phyloP scores from a whole-genome alignment of 208 protist species.

The Herpetomonas tarakana region DNA sequence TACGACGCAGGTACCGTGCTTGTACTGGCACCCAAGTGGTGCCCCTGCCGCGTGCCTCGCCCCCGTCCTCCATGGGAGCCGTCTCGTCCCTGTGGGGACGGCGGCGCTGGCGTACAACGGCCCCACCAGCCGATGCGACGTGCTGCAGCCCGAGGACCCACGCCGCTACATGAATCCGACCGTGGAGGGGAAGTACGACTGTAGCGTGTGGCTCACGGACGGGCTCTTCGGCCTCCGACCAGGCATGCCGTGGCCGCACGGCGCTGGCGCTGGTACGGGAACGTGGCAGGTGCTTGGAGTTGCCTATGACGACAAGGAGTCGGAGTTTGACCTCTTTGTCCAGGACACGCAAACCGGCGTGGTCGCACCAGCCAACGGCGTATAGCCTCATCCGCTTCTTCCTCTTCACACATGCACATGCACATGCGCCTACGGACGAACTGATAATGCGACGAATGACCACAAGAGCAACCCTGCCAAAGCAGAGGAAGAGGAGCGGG shows the following conservation, averaged over 20 bases:
- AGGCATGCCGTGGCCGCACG: constrained; percentile 23
- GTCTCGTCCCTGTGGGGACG: constrained; percentile 42
- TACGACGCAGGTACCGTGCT: constrained; percentile 22
- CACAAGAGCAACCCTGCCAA: too few relatives aligned
- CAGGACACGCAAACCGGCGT: constrained; percentile 26
- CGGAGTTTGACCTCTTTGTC: constrained; percentile 68
- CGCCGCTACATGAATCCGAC: constrained; percentile 63
- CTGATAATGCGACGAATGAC: too few relatives aligned
- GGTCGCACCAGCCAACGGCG: constrained; percentile 27
- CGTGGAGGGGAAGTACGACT: constrained; percentile 33
- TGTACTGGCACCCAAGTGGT: constrained; percentile 76
- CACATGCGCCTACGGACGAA: too few relatives aligned
- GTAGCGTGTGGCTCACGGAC: constrained; percentile 62
- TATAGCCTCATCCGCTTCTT: constrained; percentile 10
- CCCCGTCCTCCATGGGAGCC: constrained; percentile 58
- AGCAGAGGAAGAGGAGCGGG: too few relatives aligned
- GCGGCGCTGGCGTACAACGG: constrained; percentile 75
- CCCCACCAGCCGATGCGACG: constrained; percentile 32
- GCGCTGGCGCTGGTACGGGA: too few relatives aligned
- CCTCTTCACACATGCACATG: too few relatives aligned
- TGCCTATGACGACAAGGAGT: constrained; percentile 32
- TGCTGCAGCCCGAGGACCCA: constrained; percentile 47
- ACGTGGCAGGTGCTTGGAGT: constrained; percentile 70
- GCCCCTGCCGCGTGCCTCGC: constrained; percentile 65
- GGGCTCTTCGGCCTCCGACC: constrained; percentile 69